phyloP scores from a whole-genome alignment of 352 stramenopile species.

The Phytopythium ostracodes region DNA sequence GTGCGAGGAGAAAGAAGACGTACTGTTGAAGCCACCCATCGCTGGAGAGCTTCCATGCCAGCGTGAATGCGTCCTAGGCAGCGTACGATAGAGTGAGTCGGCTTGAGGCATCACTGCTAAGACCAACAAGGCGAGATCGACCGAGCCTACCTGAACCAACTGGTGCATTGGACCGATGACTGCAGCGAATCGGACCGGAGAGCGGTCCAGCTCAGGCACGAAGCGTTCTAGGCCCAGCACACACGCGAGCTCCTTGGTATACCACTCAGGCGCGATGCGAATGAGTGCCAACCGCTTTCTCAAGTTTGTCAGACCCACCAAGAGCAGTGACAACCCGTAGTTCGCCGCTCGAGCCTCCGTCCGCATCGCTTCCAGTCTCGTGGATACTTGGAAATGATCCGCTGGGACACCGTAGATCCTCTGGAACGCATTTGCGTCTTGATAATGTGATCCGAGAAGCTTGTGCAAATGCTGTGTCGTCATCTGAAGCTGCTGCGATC shows the following conservation, averaged over 20 bases:
- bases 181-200: constrained; percentile 18
- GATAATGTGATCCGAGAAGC: constrained; percentile 21
- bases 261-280: constrained; percentile 17
- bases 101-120: background rate
- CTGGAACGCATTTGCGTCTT: constrained; percentile 6
- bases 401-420: constrained; percentile 10
- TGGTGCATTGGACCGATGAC: constrained; percentile 18
- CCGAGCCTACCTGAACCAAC: constrained; percentile 14
- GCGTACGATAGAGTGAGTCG: background rate
- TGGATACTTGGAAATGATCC: constrained; percentile 6
- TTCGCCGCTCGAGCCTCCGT: constrained; percentile 28
- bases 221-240: constrained; percentile 28
- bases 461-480: constrained; percentile 15
- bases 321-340: constrained; percentile 43
- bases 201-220: constrained; percentile 49
- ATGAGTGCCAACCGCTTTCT: constrained; percentile 10
- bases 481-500: constrained; percentile 11
- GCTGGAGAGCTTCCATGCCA: constrained; percentile 21
- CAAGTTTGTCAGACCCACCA: constrained; percentile 33
- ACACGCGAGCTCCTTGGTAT: constrained; percentile 12
- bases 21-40: constrained; percentile 36
- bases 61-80: constrained; percentile 24
- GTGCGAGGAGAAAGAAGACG: background rate
- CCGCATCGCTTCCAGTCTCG: constrained; percentile 23
- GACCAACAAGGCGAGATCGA: background rate